Conservation (phyloP, 2,329 filamentous ascomycete species). For the Penicillium freii region DNA sequence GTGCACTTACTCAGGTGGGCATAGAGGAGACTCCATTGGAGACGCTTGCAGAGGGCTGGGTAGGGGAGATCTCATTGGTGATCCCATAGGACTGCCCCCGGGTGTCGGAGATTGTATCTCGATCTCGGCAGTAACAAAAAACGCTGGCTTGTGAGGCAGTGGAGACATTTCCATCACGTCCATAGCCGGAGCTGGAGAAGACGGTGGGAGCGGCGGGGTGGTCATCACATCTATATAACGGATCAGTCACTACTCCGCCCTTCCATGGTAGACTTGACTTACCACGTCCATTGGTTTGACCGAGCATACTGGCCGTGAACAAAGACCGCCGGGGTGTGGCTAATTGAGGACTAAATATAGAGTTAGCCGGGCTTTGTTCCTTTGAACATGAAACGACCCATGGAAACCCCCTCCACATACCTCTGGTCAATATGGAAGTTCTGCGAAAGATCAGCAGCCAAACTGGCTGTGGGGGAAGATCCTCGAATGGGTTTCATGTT, state of each 20-base stretch:
- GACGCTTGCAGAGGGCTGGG: constrained; percentile 44
- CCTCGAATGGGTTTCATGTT: constrained; percentile 71
- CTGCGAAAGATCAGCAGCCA: constrained; percentile 91
- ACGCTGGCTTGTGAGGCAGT: constrained; percentile 79
- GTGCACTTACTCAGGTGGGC: constrained; percentile 38
- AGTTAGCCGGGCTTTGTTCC: constrained; percentile 39
- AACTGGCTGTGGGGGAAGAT: constrained; percentile 84
- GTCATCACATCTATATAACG: constrained; percentile 59
- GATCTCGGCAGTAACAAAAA: constrained; percentile 57
- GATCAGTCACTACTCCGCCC: constrained; percentile 22
- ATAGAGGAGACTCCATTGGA: constrained; percentile 35
- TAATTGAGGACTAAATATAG: constrained; percentile 67
- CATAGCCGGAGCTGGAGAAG: constrained; percentile 69
- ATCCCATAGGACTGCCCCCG: constrained; percentile 49
- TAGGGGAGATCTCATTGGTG: constrained; percentile 34
- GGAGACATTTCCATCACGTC: constrained; percentile 95
- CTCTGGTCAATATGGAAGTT: constrained; percentile 97
- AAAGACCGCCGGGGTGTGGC: constrained; percentile 80
- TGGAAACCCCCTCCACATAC: constrained; percentile 46
- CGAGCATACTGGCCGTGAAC: constrained; percentile 72
- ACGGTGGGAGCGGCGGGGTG: constrained; percentile 80
- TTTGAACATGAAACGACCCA: background rate
- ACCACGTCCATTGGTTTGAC: constrained; percentile 59
- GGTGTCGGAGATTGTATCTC: constrained; percentile 72
- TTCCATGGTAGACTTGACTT: constrained; percentile 27